These are phyloP conservation scores for Pyrus pyrifolia DNA, from an alignment of 306 rosid genomes.

Conservation along the genomic window DNA sequence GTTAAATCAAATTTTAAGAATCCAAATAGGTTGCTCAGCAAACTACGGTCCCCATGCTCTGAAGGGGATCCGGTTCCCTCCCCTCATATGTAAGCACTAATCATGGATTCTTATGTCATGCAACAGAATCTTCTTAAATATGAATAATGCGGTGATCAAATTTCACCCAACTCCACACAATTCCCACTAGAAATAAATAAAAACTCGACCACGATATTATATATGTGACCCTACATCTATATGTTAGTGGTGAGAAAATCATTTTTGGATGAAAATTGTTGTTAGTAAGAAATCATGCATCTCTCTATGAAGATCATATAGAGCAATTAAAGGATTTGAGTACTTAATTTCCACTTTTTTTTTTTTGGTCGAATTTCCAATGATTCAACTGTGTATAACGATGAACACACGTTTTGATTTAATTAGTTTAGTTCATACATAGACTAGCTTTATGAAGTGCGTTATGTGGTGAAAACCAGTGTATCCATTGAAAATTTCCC, in stretches of 20 bases:
- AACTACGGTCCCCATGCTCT: too few relatives aligned
- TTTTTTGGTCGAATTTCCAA: too few relatives aligned
- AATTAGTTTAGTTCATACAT: too few relatives aligned
- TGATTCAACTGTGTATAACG: too few relatives aligned
- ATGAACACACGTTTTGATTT: too few relatives aligned
- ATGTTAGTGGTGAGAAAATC: not conserved
- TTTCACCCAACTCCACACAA: not conserved
- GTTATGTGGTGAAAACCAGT: too few relatives aligned
- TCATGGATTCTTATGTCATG: not conserved
- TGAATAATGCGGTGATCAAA: not conserved
- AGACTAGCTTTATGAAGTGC: too few relatives aligned
- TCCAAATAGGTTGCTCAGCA: fast-evolving
- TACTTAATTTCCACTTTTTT: too few relatives aligned
- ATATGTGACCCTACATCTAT: not conserved
- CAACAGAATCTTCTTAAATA: conserved; percentile 1
- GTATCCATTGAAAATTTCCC: too few relatives aligned
- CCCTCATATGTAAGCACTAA: not conserved
- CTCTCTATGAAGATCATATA: too few relatives aligned
- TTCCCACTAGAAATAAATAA: not conserved
- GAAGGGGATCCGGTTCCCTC: not conserved
- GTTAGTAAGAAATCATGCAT: too few relatives aligned
- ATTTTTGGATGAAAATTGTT: not conserved
- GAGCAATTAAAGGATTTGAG: not conserved
- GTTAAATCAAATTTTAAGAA: too few relatives aligned
- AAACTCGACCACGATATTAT: not conserved